Base-by-base conservation (phyloP, 2,329 filamentous ascomycete genomes). In the Microsporum audouinii region DNA sequence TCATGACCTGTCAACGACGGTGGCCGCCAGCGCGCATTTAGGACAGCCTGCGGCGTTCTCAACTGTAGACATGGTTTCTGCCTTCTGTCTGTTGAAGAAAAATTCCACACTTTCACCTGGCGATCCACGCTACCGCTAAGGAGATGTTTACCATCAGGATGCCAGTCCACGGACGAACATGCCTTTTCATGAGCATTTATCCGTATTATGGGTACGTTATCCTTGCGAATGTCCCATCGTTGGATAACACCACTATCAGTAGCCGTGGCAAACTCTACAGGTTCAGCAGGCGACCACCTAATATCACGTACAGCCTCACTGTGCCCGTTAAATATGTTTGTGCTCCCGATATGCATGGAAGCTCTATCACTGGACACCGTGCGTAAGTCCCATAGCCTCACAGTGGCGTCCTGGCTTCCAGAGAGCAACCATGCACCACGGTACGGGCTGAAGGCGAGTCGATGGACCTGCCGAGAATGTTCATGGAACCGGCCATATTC, bases 91-190 rank as follows among this genome's bases (percentile, higher is more conserved):
- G 72, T 75, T 1, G 76, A 73, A 2, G 81, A 82, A 61, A 86
- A 82, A 69, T 86, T 83, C 82, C 84, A 87, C 33, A 86, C 79
- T 68, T 82, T 82, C 64, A 86, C 79, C 34, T 81, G 81, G 62
- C 80, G 82, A 69, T 87, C 84, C 27, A 80, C 77, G 59, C 84
- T 79, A n/a, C 82, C 83, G 65, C 82, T 86, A 60, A 83, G 78
- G 7, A 87, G 73, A 69, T 86, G 82, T 67, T 81, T 85, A 5
- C 84, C 84, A 66, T 86, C 83, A 0, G 84, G 84, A 68, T 87
- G 84, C 83, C 84, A 87, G 69, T 87, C 84, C 39, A 87, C 79
- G 4, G 82, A 78, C 63, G 80, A 84, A 72, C 84, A 86, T 3
- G 77, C 77, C 63, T 78, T 79, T 65, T 83, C 79, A 68, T 87